phyloP scores from a whole-genome alignment of 2,329 filamentous ascomycete species.

The Botrytis hyacinthi region DNA sequence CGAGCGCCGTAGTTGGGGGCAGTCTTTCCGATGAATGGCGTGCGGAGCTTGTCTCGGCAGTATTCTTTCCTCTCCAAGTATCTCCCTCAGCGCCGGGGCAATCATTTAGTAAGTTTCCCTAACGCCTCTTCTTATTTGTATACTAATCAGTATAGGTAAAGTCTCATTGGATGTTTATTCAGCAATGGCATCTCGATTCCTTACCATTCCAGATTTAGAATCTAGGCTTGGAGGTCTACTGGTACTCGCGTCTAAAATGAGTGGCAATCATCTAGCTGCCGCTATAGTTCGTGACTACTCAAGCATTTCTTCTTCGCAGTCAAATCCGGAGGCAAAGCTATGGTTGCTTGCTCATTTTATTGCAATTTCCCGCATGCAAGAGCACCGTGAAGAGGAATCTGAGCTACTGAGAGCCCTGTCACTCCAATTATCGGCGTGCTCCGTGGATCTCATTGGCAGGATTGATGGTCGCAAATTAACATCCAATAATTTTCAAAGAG shows the following conservation, averaged over 20 bases:
- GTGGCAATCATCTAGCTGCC: conserved; percentile 34
- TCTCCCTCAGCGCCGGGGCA: not conserved
- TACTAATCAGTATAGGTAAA: conserved; percentile 25
- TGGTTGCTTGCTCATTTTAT: conserved; percentile 69
- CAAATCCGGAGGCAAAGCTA: conserved; percentile 45
- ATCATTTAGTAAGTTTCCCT: not conserved
- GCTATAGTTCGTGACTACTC: conserved; percentile 32
- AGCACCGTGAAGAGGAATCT: conserved; percentile 40
- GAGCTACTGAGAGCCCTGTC: conserved; percentile 53
- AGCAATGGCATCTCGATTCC: conserved; percentile 36
- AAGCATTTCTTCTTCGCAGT: conserved; percentile 27
- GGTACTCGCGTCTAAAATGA: conserved; percentile 30
- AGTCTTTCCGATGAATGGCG: not conserved
- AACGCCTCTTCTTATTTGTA: not conserved
- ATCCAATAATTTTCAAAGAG: conserved; percentile 29
- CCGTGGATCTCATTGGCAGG: conserved; percentile 50
- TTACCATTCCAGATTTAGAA: conserved; percentile 36
- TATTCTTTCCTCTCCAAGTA: not conserved
- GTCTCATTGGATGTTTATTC: conserved; percentile 29
- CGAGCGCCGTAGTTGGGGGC: conserved; percentile 26
- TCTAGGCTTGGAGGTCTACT: conserved; percentile 29
- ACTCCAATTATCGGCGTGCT: conserved; percentile 52
- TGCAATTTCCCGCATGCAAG: conserved; percentile 49
- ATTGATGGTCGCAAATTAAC: conserved; percentile 44
- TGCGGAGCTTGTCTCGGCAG: conserved; percentile 11